phyloP scores from a whole-genome alignment of 208 protist genomes.

The Trypanosomatidae sp. region DNA sequence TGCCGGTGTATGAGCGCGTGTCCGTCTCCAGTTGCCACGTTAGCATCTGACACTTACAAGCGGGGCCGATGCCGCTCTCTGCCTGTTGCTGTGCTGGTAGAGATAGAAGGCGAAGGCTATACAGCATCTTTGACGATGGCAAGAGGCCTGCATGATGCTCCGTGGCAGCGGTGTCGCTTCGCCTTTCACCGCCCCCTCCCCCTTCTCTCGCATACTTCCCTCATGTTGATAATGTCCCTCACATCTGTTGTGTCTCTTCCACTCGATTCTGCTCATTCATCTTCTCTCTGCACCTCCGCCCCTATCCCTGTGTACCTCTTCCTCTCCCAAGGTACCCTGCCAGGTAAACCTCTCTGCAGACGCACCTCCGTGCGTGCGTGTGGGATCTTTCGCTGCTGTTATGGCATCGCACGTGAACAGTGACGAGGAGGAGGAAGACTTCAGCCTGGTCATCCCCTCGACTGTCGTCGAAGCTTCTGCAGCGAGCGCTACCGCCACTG shows the following conservation, averaged over 20 bases:
- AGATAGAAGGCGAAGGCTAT: not conserved
- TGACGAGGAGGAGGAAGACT: constrained; percentile 57
- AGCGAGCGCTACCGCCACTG: not conserved
- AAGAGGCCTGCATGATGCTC: not conserved
- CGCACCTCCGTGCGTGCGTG: not conserved
- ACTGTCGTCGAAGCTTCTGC: constrained; percentile 6
- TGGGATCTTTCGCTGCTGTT: not conserved
- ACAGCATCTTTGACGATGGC: not conserved
- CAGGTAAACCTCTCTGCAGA: not conserved
- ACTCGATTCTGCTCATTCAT: not conserved
- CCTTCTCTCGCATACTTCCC: not conserved
- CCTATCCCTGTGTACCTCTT: not conserved
- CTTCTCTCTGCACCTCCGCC: not conserved
- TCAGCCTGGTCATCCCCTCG: constrained; percentile 50
- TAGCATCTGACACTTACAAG: not conserved
- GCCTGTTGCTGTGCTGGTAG: not conserved
- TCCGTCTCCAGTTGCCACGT: not conserved
- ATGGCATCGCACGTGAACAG: constrained; percentile 11
- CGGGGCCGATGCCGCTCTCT: not conserved
- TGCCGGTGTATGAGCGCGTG: not conserved
- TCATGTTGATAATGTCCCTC: not conserved
- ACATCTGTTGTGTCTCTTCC: not conserved
- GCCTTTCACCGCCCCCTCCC: constrained; percentile 4
- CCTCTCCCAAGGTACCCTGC: not conserved
- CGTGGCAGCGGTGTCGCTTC: not conserved